Evolutionary conservation across 2,329 filamentous ascomycete species (phyloP).

Genomic region (Macroventuria anomochaeta): DNA sequence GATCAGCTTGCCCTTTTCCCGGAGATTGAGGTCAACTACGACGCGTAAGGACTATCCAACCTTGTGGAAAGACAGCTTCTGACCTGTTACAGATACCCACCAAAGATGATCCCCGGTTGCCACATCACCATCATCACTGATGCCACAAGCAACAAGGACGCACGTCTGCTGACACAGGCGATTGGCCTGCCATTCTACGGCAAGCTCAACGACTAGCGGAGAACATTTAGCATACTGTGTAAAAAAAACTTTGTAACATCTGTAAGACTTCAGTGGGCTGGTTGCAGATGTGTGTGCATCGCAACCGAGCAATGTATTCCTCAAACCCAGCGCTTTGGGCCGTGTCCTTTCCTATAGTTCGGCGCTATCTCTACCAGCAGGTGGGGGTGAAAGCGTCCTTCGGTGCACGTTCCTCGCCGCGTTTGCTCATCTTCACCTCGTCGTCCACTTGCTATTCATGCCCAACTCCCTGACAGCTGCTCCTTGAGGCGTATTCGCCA

Average conservation of each 20-base stretch:
- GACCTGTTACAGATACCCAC: conserved; percentile 59
- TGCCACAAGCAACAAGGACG: conserved; percentile 84
- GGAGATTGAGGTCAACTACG: conserved; percentile 93
- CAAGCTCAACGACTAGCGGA: conserved; percentile 59
- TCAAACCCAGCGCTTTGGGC: no score
- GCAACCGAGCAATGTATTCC: background rate
- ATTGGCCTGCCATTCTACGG: conserved; percentile 84
- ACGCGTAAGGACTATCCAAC: conserved; percentile 68
- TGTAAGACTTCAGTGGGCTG: conserved; percentile 18
- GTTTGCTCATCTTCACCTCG: no score
- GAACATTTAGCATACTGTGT: conserved; percentile 18
- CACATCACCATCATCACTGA: conserved; percentile 85
- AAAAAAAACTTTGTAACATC: conserved; percentile 32
- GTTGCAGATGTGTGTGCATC: background rate
- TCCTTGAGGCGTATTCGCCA: no score
- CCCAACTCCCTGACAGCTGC: no score
- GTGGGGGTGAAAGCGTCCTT: no score
- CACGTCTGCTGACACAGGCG: conserved; percentile 73
- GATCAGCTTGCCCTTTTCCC: conserved; percentile 85
- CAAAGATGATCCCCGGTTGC: conserved; percentile 82
- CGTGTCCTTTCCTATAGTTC: no score
- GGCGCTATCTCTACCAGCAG: no score
- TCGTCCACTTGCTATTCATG: background rate
- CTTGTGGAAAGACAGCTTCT: background rate
- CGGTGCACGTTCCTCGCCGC: no score